Base-by-base conservation (phyloP, 2,329 filamentous ascomycete genomes). In the Paecilomyces sp. region DNA sequence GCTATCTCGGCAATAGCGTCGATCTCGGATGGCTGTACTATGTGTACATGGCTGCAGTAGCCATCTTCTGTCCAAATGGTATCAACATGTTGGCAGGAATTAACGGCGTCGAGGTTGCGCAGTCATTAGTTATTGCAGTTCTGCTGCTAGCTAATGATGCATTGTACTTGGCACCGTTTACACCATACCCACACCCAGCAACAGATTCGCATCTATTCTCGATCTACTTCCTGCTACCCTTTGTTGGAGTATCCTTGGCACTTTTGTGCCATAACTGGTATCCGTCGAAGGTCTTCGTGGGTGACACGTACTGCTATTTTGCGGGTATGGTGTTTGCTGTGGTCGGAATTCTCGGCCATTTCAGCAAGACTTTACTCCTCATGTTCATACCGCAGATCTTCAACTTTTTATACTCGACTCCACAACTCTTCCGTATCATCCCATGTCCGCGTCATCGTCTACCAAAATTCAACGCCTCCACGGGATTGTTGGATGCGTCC, bases 1-100 rank as follows among this genome's bases (percentile, higher is more conserved):
- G 86, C 15, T 95, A 94, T 70, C 81, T 97, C 8, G 92, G 92
- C 33, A 85, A 91, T 66, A 84, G 97, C 55, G 83, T 97, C 72
- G 87, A 97, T 73, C 85, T 97, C 7, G 89, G 88, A 33, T 76
- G 85, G 72, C 79, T 91, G 59, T 99, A 99, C 83, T 99, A 99
- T 78, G 79, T 88, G 70, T 99, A 97, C 82, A 99, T 99, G 94
- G 91, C 91, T 57, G 88, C 90, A 59, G 85, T 99, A 66, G 90
- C 93, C 72, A 99, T 99, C 75, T 99, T 99, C 80, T 96, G 92
- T 67, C 92, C 94, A 6, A 97, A 99, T 79, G 92, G 91, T 75
- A 99, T 99, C 84, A 99, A 99, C 80, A 99, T 99, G 78, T 81
- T 99, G n/a, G 94, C 94, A 0, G 94, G 94, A n/a, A 91, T 99